These are phyloP conservation scores for Handroanthus guayacan DNA, from an alignment of 257 asterid species.

Conservation along the genomic window DNA sequence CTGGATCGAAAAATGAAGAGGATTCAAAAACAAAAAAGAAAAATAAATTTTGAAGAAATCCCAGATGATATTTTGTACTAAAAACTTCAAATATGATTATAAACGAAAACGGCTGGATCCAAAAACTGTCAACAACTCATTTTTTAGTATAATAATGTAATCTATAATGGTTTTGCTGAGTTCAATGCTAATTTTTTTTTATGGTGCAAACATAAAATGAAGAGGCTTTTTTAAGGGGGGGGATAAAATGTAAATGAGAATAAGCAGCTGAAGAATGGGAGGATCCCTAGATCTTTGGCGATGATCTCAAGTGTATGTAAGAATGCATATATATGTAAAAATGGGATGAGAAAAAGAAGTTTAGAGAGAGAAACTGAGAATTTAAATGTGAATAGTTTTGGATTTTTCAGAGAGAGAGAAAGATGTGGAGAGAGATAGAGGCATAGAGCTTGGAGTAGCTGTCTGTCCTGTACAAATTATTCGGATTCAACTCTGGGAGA, in stretches of 20 bases:
- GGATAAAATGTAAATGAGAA: constrained; percentile 31
- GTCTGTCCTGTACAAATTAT: neutral
- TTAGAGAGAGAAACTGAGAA: constrained; percentile 33
- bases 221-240: constrained; percentile 21
- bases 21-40: constrained; percentile 12
- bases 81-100: constrained; percentile 33
- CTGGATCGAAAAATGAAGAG: constrained; percentile 45
- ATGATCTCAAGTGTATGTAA: constrained; percentile 45
- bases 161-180: constrained; percentile 40
- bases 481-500: neutral
- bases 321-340: constrained; percentile 22
- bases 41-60: constrained; percentile 31
- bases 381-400: constrained; percentile 8
- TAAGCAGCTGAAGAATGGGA: constrained; percentile 42
- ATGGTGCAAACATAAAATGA: constrained; percentile 2
- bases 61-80: constrained; percentile 39
- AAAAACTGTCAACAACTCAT: neutral
- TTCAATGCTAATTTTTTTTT: constrained; percentile 10
- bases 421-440: constrained; percentile 21
- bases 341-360: neutral
- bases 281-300: constrained; percentile 45
- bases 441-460: neutral
- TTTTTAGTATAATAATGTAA: constrained; percentile 8
- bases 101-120: neutral
- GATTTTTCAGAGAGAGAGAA: constrained; percentile 37